phyloP scores from a whole-genome alignment of 305 asterid species.

The Ilex paraguariensis region DNA sequence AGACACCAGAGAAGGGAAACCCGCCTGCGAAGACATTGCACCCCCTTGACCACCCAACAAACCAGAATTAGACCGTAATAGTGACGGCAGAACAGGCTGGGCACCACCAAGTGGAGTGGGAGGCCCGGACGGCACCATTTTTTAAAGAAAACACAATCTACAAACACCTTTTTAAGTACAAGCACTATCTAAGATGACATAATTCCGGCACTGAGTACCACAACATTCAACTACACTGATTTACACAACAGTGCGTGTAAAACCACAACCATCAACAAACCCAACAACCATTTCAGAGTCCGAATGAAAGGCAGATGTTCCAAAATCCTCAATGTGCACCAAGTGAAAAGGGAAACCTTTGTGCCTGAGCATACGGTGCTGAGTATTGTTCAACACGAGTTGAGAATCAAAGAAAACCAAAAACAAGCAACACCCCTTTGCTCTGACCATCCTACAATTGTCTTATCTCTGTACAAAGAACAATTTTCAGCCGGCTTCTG shows the following conservation, averaged over 20 bases:
- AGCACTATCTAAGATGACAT: not conserved
- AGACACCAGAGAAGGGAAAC: slow-evolving; percentile 59
- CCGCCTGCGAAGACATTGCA: slow-evolving; percentile 66
- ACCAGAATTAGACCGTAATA: slow-evolving; percentile 70
- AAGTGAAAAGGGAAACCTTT: slow-evolving; percentile 18
- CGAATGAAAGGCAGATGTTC: not conserved
- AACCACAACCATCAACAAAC: not conserved
- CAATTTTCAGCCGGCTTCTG: slow-evolving; percentile 17
- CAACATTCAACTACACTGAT: no score
- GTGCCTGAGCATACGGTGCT: slow-evolving; percentile 9
- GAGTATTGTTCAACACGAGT: slow-evolving; percentile 14
- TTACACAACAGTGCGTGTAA: not conserved
- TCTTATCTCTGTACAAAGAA: slow-evolving; percentile 12
- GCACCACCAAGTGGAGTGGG: slow-evolving; percentile 56
- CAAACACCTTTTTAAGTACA: not conserved
- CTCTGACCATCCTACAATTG: slow-evolving; percentile 21
- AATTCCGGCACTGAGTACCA: not conserved
- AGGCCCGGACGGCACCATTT: slow-evolving; percentile 71
- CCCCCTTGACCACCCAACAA: slow-evolving; percentile 77
- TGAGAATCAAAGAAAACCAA: slow-evolving; percentile 15
- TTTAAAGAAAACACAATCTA: not conserved
- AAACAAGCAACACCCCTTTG: slow-evolving; percentile 18
- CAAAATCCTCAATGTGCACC: slow-evolving; percentile 11
- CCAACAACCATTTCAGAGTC: not conserved
- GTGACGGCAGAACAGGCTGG: slow-evolving; percentile 49